Evolutionary conservation across 176 grass and related monocot genomes (phyloP).

Genomic region (Hordeum vulgare): DNA sequence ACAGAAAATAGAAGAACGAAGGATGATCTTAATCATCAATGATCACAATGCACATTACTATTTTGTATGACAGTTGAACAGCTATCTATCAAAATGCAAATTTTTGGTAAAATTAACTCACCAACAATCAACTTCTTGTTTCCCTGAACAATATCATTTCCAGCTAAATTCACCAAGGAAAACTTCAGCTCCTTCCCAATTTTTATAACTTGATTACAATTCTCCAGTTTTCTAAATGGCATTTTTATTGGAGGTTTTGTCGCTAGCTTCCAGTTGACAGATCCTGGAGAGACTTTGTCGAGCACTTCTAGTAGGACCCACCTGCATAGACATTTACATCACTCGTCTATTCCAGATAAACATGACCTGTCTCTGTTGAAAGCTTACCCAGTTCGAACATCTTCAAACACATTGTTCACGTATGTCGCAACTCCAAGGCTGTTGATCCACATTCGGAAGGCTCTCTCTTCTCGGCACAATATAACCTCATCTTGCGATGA

Average conservation of each 20-base stretch:
- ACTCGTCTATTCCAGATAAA: neutral
- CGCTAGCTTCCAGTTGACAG: slow-evolving; percentile 83
- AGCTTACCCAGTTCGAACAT: slow-evolving; percentile 80
- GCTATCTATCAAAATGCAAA: neutral
- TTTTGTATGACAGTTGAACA: neutral
- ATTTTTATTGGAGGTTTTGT: slow-evolving; percentile 92
- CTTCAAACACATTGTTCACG: slow-evolving; percentile 91
- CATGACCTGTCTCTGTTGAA: neutral
- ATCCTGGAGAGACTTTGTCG: slow-evolving; percentile 87
- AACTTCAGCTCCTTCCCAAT: slow-evolving; percentile 78
- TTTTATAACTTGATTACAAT: slow-evolving; percentile 93
- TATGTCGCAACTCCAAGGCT: slow-evolving; percentile 86
- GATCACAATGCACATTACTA: neutral
- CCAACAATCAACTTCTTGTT: slow-evolving; percentile 97
- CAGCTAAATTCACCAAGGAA: slow-evolving; percentile 92
- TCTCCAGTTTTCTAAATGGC: slow-evolving; percentile 91
- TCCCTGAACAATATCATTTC: slow-evolving; percentile 98
- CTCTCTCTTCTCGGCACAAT: slow-evolving; percentile 79
- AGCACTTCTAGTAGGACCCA: slow-evolving; percentile 97
- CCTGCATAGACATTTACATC: slow-evolving; percentile 37
- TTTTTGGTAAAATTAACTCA: slow-evolving; percentile 24
- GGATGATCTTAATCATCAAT: neutral
- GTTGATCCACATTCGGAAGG: slow-evolving; percentile 96
- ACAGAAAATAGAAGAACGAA: neutral
- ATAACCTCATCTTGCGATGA: slow-evolving; percentile 64